These are phyloP conservation scores for Pseudonectria buxi DNA, from an alignment of 2,329 filamentous ascomycete species.

Conservation along the genomic window DNA sequence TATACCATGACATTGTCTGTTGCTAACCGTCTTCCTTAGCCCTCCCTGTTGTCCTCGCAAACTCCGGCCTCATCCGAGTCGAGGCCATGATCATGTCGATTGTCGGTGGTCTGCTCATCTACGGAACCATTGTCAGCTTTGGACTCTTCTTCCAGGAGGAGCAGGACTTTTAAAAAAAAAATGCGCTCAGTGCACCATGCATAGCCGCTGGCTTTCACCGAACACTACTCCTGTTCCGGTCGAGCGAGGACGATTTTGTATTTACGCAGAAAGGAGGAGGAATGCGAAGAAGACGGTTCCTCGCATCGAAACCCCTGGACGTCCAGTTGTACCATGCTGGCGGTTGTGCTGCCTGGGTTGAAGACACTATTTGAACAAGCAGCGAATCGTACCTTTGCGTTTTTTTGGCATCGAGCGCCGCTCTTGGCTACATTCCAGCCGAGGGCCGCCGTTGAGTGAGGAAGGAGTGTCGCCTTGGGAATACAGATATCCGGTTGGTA, in stretches of 20 bases:
- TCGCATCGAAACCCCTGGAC: no score
- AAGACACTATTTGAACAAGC: conserved; percentile 10
- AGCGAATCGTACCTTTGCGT: conserved; percentile 12
- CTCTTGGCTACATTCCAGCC: no score
- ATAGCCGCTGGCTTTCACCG: no score
- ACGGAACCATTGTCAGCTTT: conserved; percentile 97
- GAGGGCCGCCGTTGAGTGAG: no score
- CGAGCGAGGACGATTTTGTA: conserved; percentile 1
- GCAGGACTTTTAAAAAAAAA: conserved; percentile 71
- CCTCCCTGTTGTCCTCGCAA: conserved; percentile 79
- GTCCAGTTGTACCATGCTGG: background rate
- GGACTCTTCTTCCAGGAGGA: conserved; percentile 98
- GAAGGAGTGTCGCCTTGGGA: no score
- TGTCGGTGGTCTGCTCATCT: conserved; percentile 85
- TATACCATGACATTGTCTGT: conserved; percentile 1
- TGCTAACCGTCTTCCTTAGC: conserved; percentile 45
- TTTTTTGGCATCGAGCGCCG: conserved; percentile 3
- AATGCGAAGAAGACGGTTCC: conserved; percentile 1
- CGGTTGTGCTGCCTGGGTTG: conserved; percentile 16
- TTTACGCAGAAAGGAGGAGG: conserved; percentile 7
- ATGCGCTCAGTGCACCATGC: no score
- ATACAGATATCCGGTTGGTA: no score
- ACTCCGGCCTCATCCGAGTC: conserved; percentile 72
- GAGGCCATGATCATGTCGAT: conserved; percentile 95
- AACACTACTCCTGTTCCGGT: no score